Evolutionary conservation across 2,329 filamentous ascomycete genomes (phyloP), one percentile per base, ranked within the genome.

Genomic region (Ramularia endophylla): DNA sequence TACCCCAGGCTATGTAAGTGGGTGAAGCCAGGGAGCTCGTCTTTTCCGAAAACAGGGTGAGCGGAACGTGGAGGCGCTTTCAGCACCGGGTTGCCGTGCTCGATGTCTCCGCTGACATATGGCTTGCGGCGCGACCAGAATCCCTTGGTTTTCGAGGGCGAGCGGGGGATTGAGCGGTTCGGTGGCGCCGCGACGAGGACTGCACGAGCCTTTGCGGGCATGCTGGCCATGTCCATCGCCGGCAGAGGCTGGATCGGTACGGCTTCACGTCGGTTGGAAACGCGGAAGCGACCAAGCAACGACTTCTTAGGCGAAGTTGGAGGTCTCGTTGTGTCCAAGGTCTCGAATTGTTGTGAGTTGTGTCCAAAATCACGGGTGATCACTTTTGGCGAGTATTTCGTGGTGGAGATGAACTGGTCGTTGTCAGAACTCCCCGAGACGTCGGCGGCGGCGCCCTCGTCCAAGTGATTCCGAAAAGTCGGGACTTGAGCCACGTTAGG

Each of bases 161-260:
- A 54, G 33, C 57, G 49, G 2, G 28, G 36, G n/a, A 56, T 30
- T 27, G 16, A 25, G 22, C 32, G 37, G 29, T 43, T 49, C 8
- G 46, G 43, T n/a, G 55, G 44, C 8, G 49, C 47, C 9, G 54
- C 53, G 5, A 64, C 64, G 4, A 70, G 50, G 3, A 69, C 40
- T 34, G 65, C 59, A 27, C 60, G 54, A 9, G 62, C 62, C 38
- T 65, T 65, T 8, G 61, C 53, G 12, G 55, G 48, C 39, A 59
- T 44, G 19, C 42, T 41, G 13, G 22, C 38, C 3, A 25, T 38
- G n/a, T 34, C 27, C 16, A 41, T 31, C 36, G 32, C 20, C 20
- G 31, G 27, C 20, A 32, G 38, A 31, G 32, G 17, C 12, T 52
- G 20, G 22, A 36, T 6, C 22, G 22, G 22, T 25, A 25, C 22